Base-by-base conservation (phyloP, 352 stramenopile genomes). In the Globisporangium middletonii region DNA sequence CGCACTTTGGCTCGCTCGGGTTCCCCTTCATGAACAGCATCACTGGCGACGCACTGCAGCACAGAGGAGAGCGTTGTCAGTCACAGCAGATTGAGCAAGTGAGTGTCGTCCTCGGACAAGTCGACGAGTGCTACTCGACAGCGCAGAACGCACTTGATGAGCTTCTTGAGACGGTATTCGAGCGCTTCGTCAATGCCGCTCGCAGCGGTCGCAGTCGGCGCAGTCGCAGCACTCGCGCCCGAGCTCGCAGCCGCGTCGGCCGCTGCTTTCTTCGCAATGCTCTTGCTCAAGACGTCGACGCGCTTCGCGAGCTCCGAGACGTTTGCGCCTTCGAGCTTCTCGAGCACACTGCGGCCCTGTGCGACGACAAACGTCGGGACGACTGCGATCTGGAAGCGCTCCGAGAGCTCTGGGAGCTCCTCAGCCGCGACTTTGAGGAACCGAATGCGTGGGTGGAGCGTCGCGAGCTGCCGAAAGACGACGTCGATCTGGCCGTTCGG, bases 21-120 rank as follows among this genome's bases (percentile, higher is more conserved):
- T 92, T 95, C 54, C 97, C 97, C 74, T 99, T 99, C 95, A 99
- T 99, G 72, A 99, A 99, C 23, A 99, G 74, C 94, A 99, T 98
- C 50, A 99, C 91, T 2, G 86, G 75, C 33, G 89, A 90, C 18
- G 85, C 85, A 50, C 70, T 87, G 46, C 35, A 13, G 2, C 41
- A 41, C 19, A 50, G 28, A 16, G 11, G 18, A 58, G n/a, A 9
- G n/a, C 9, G 6, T 27, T 26, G 44, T 49, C n/a, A 49, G 16
- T 13, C 18, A 49, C 16, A 38, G 26, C 30, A 57, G 27, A 47
- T 3, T 23, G 23, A 23, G 23, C 23, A 23, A 23, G 23, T 23
- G 23, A 23, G 23, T 23, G 23, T 23, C 23, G 23, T 23, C 30
- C 30, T 35, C 8, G 18, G 6, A 42, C 27, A 37, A 37, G 43